Evolutionary conservation across 345 rosid genomes (phyloP).

Genomic region (Populus tremula): DNA sequence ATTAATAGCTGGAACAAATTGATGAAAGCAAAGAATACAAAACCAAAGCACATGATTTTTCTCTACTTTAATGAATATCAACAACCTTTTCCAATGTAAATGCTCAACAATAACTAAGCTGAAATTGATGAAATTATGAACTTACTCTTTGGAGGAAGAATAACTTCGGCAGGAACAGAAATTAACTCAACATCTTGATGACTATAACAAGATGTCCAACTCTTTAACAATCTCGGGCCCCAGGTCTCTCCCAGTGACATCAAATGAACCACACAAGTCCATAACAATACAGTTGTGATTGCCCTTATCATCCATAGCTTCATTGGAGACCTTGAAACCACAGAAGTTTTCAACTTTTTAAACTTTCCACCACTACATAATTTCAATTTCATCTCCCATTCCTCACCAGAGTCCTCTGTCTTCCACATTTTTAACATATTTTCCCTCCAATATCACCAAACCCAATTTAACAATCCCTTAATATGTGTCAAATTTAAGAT

Average conservation of each 20-base stretch:
- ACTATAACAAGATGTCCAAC: conserved; percentile 84
- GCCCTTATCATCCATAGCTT: conserved; percentile 77
- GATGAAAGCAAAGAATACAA: neutral
- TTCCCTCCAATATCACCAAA: conserved; percentile 22
- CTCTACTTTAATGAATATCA: conserved; percentile 1
- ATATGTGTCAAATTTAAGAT: neutral
- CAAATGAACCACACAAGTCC: conserved; percentile 79
- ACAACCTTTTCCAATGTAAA: neutral
- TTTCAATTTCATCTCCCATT: conserved; percentile 54
- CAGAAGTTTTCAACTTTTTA: conserved; percentile 47
- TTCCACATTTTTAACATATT: conserved; percentile 41
- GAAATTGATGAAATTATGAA: neutral
- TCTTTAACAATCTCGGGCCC: conserved; percentile 78
- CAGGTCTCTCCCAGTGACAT: conserved; percentile 73
- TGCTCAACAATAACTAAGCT: neutral
- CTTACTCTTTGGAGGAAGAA: conserved; percentile 85
- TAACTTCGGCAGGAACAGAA: conserved; percentile 48
- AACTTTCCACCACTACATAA: conserved; percentile 53
- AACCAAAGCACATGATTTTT: neutral
- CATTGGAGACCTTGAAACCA: conserved; percentile 62
- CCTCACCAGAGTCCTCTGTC: conserved; percentile 37
- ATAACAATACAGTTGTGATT: conserved; percentile 52
- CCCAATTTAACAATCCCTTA: conserved; percentile 15
- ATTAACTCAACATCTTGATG: conserved; percentile 40
- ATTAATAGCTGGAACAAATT: neutral